Evolutionary conservation across 129 eudicot genomes (phyloP), one percentile per base, ranked within the genome.

Genomic region (Tanacetum coccineum): DNA sequence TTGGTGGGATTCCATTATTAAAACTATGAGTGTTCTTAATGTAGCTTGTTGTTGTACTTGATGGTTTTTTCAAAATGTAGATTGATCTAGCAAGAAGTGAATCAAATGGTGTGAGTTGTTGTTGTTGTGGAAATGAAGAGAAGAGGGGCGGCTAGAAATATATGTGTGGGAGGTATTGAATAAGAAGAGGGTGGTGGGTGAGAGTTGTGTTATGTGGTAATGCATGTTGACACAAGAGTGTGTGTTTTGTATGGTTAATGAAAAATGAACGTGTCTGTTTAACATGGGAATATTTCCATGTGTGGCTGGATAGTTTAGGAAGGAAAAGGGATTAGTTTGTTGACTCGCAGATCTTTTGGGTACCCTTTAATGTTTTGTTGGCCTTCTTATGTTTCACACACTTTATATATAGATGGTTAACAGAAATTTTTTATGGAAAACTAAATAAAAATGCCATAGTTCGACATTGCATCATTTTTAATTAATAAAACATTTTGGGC

Each of bases 211-310:
- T 79, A 60, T 25, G 70, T 76, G 82, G 62, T 80, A 61, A 48
- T 70, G 84, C 95, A 87, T 89, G 84, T 76, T 72, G 83, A 42
- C 70, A 65, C 68, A 56, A 53, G 64, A 67, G 68, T 52, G 70
- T 67, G 28, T 54, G 76, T 60, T 59, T 76, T 85, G 86, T 83
- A 83, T 91, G 96, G 96, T 80, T 82, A 22, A 22, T 74, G 84
- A 82, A 78, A 76, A 86, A 45, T 70, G 73, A 78, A 84, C 95
- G 96, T 92, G 96, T 82, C 79, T 76, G 44, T 71, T 71, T 62
- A 71, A 70, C 50, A 64, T 71, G 74, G 78, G 81, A 81, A 61
- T 75, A 55, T 20, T 68, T 75, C 44, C 81, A 75, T 83, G 70
- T 85, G 87, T 81, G 93, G 91, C 71, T 70, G 55, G 56, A 67